phyloP scores from a whole-genome alignment of 345 rosid species.

The Euphorbia pulcherrima region DNA sequence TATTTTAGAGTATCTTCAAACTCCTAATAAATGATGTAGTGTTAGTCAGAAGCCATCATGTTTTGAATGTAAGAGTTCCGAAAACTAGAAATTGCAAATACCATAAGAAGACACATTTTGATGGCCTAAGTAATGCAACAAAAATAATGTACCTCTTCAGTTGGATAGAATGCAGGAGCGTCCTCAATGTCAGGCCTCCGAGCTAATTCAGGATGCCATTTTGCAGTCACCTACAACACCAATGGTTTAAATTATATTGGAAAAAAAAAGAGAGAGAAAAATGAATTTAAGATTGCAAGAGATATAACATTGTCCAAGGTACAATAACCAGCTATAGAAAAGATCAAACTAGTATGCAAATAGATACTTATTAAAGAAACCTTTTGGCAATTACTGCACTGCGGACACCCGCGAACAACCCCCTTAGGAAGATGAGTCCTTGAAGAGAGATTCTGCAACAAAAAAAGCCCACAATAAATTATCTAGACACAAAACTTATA shows the following conservation, averaged over 20 bases:
- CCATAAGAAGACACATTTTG: too few relatives aligned
- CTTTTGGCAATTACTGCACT: slow-evolving; percentile 86
- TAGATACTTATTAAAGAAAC: slow-evolving; percentile 33
- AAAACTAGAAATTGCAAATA: slow-evolving; percentile 11
- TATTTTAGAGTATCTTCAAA: slow-evolving; percentile 88
- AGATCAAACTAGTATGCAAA: neutral
- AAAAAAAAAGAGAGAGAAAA: slow-evolving; percentile 20
- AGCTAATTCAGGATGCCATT: slow-evolving; percentile 78
- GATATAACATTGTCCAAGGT: slow-evolving; percentile 3
- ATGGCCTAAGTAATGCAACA: slow-evolving; percentile 18
- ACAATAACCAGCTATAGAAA: slow-evolving; percentile 1
- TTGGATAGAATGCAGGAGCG: slow-evolving; percentile 89
- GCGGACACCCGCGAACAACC: slow-evolving; percentile 67
- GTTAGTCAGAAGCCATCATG: slow-evolving; percentile 22
- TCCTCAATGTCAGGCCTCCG: slow-evolving; percentile 69
- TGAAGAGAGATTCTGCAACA: slow-evolving; percentile 43
- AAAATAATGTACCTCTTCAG: slow-evolving; percentile 65
- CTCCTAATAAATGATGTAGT: slow-evolving; percentile 50
- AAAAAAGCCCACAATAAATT: slow-evolving; percentile 10
- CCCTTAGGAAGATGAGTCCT: slow-evolving; percentile 70
- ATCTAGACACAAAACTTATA: slow-evolving; percentile 5
- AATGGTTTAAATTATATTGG: slow-evolving; percentile 16
- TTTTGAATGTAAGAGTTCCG: neutral
- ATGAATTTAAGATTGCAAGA: neutral
- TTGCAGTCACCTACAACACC: slow-evolving; percentile 60